Conservation (phyloP, 495 filamentous ascomycete species). For the Neurospora sp. region DNA sequence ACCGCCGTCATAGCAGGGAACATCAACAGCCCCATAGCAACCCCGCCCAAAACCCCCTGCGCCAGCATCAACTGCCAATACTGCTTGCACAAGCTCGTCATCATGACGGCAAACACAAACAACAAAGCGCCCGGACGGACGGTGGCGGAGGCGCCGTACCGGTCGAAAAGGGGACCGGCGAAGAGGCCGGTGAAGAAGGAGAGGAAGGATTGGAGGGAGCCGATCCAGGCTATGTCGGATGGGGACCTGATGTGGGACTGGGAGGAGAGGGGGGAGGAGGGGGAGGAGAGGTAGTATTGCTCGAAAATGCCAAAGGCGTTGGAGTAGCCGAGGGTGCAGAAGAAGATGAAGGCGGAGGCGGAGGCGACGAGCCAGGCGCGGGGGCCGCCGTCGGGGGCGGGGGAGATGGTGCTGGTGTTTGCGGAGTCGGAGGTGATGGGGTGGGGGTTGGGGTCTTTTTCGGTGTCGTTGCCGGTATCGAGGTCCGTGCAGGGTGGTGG, state of each 20-base stretch:
- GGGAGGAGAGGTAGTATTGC: constrained; percentile 38
- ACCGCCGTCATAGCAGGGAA: constrained; percentile 44
- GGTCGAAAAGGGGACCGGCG: constrained; percentile 43
- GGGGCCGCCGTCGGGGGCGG: constrained; percentile 17
- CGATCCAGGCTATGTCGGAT: constrained; percentile 49
- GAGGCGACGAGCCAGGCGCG: constrained; percentile 18
- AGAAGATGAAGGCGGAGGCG: constrained; percentile 22
- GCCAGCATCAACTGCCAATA: constrained; percentile 56
- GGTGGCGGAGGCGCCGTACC: constrained; percentile 31
- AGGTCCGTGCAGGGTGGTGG: background rate
- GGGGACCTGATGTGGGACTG: constrained; percentile 31
- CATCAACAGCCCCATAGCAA: constrained; percentile 37
- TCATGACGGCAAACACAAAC: constrained; percentile 39
- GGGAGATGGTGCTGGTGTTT: background rate
- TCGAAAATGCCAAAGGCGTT: constrained; percentile 55
- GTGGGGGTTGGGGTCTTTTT: background rate
- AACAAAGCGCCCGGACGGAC: constrained; percentile 28
- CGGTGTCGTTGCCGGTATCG: background rate
- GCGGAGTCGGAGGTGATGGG: background rate
- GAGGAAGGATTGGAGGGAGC: constrained; percentile 35
- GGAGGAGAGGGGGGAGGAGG: background rate
- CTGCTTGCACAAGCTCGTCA: constrained; percentile 44
- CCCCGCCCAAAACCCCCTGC: constrained; percentile 47
- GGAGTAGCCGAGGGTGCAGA: constrained; percentile 48
- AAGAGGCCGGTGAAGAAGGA: constrained; percentile 36